Base-by-base conservation (phyloP, 139 green algal species). In the Micractinium conductrix region DNA sequence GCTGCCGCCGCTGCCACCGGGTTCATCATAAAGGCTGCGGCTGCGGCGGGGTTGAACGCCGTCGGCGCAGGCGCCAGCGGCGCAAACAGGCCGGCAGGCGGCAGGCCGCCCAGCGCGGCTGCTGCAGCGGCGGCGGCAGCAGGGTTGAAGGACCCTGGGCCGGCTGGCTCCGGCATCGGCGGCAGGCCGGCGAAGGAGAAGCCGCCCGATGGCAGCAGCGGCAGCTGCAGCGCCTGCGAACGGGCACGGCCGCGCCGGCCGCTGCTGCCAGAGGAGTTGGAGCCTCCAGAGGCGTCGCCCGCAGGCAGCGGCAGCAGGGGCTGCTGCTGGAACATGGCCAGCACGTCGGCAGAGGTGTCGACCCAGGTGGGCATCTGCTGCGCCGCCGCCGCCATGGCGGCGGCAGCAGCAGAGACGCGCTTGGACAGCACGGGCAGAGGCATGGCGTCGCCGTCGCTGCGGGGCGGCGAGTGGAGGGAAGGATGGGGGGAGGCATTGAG, bases 261-360 rank as follows among this genome's bases (percentile, higher is more conserved):
- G 58, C 58, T 53, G 43, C 58, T 53, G 43, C 44, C 43, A 3
- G 70, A 53, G n/a, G n/a, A n/a, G n/a, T n/a, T n/a, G n/a, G n/a
- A 26, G 42, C 70, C 0, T 78, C 65, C n/a, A 44, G 45, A 0
- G 9, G 45, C 12, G 74, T 26, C 28, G 53, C 45, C n/a, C 44
- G 76, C 37, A 16, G 76, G 37, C 55, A 82, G 42, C 28, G 38
- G 55, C 55, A n/a, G n/a, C n/a, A 72, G 75, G 19, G 75, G 53
- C 37, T 50, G 37, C 37, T 50, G 37, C 55, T 82, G 76, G 76
- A 82, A 82, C 76, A 82, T 82, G 37, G 76, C 76, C 58, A 82
- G 76, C 38, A 82, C 76, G 12, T 82, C 58, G 3, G 58, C 55
- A 4, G 76, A 43, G 24, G 76, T 21, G 24, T 82, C 76, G 10